Percentiles rank a stretch among this genome's conserved stretches.
phyloP scores from a whole-genome alignment of 305 asterid species.

The Solanum aculeatissimum region DNA sequence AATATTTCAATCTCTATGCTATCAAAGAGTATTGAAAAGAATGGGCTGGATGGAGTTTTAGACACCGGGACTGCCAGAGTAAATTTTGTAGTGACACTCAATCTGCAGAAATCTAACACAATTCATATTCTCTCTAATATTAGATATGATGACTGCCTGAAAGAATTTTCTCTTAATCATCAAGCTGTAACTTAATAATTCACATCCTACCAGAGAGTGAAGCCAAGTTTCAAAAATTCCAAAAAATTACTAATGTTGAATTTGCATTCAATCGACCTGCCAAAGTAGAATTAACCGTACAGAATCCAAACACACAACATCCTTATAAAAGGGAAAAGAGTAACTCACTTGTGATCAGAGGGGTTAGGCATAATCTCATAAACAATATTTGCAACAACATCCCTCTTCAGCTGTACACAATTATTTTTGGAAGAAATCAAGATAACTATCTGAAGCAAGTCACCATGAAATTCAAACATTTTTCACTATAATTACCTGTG shows the following conservation, averaged over 20 bases:
- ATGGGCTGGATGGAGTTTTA: neutral
- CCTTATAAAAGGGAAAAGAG: neutral
- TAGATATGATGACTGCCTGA: neutral
- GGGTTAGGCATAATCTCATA: conserved; percentile 96
- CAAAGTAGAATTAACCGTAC: neutral
- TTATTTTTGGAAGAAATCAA: neutral
- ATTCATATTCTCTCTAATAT: neutral
- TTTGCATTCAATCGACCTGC: neutral
- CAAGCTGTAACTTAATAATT: neutral
- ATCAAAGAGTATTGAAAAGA: neutral
- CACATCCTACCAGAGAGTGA: neutral
- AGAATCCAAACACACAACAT: neutral
- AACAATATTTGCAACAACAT: conserved; percentile 83
- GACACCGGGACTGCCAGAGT: neutral
- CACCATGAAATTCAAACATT: neutral
- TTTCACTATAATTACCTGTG: conserved; percentile 54
- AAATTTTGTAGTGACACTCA: neutral
- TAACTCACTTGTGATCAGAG: conserved; percentile 94
- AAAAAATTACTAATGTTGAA: neutral
- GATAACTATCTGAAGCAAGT: neutral
- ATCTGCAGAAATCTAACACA: neutral
- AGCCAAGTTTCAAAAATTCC: neutral
- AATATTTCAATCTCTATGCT: neutral
- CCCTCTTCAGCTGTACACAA: conserved; percentile 73
- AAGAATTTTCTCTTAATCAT: neutral